Evolutionary conservation across 495 filamentous ascomycete genomes (phyloP), one percentile per base, ranked within the genome.

Genomic region (Sabuloglossum arenarium): DNA sequence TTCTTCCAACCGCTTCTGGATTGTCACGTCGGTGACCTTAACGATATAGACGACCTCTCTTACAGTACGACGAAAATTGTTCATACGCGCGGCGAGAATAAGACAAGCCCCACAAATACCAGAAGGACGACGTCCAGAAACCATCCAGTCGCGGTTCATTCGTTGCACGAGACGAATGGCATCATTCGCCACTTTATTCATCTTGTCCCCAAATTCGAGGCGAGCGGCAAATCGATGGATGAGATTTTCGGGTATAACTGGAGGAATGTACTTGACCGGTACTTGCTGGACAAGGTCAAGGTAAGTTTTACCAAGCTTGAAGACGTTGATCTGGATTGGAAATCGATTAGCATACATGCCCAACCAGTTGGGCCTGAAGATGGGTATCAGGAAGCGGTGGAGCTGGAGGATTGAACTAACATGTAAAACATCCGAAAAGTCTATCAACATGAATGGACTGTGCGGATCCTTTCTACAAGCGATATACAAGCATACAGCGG

Each of bases 111-210:
- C 93, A 68, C 88, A 95, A 46, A 97, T 79, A 63, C 93, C 91
- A 27, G 91, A 87, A 46, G 93, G 93, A 43, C 88, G 79, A 63
- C 91, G 86, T 61, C 91, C 91, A 50, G 83, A 82, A 9, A 85
- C 82, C 78, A 98, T 96, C 86, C 90, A 96, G 67, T 98, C 91
- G 27, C 84, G 76, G 53, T 85, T 84, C 91, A 98, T 97, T 45
- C 91, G 81, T 64, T 86, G 79, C 30, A 93, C 80, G 53, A 98
- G 83, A 30, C 81, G 79, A 34, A 84, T 77, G 21, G 91, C 91
- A 58, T 94, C 86, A 55, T 83, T 77, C 30, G 88, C 88, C 14
- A 98, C 88, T 54, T 80, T 80, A 66, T 81, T 78, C 12, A 81
- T 86, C 46, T 80, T 69, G 2, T 76, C 66, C 14, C 84, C 86